A percentile compares a stretch with the other conserved stretches of the same genome.
Conservation (phyloP, 176 grass and related monocot species). For the Triticum aestivum region DNA sequence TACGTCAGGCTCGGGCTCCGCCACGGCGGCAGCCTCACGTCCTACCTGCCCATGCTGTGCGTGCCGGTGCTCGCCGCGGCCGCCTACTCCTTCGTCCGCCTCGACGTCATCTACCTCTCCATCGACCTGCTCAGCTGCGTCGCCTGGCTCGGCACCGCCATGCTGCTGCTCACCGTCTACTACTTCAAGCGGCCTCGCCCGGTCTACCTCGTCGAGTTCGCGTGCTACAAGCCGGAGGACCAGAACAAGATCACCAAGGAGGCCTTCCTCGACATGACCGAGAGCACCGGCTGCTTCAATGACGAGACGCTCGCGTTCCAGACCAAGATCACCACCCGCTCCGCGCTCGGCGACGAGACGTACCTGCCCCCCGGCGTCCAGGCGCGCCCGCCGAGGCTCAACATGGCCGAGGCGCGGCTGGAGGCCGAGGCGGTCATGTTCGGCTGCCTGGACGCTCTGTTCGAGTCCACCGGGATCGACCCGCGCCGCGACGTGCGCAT, state of each 20-base stretch:
- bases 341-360: constrained; percentile 63
- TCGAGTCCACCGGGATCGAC: constrained; percentile 48
- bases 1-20: constrained; percentile 68
- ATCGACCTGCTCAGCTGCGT: constrained; percentile 67
- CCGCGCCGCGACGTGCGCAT: constrained; percentile 60
- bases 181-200: constrained; percentile 68
- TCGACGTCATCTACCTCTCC: constrained; percentile 59
- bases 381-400: constrained; percentile 57
- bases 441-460: constrained; percentile 67
- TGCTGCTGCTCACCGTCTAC: constrained; percentile 56
- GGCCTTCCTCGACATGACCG: constrained; percentile 64
- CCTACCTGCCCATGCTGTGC: constrained; percentile 39
- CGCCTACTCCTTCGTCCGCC: constrained; percentile 40
- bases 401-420: constrained; percentile 58
- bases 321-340: constrained; percentile 69
- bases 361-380: constrained; percentile 58
- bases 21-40: constrained; percentile 49
- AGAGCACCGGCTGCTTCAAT: constrained; percentile 53
- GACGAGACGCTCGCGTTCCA: constrained; percentile 55
- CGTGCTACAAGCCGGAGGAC: constrained; percentile 69
- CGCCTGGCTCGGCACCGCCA: constrained; percentile 44
- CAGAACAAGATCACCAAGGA: constrained; percentile 64
- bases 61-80: constrained; percentile 46
- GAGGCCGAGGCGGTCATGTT: constrained; percentile 80
- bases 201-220: constrained; percentile 69